Percentiles rank a stretch among this genome's conserved stretches.
These are phyloP conservation scores for Seiridium unicorne DNA, from an alignment of 2,329 filamentous ascomycete genomes.

Conservation along the genomic window DNA sequence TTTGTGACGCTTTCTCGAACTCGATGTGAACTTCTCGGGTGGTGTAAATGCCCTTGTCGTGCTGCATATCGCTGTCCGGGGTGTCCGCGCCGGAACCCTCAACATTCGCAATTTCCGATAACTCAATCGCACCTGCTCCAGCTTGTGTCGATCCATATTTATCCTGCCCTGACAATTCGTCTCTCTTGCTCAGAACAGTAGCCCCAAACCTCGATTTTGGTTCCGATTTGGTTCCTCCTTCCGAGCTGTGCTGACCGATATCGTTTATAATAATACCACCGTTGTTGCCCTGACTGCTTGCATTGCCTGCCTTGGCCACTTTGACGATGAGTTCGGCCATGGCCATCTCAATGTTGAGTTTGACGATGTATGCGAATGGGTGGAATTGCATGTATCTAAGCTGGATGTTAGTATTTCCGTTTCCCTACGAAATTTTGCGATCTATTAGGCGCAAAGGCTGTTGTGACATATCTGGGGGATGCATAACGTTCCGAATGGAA, in stretches of 20 bases:
- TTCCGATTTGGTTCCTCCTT: not conserved
- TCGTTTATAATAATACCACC: not conserved
- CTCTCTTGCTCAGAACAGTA: too few species aligned
- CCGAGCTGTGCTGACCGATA: not conserved
- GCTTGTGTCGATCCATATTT: too few species aligned
- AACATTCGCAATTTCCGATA: not conserved
- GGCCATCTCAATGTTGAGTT: constrained; percentile 52
- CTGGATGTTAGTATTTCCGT: constrained; percentile 19
- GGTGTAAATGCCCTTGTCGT: not conserved
- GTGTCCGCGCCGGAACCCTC: too few species aligned
- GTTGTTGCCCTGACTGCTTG: not conserved
- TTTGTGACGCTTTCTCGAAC: not conserved
- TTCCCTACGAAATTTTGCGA: too few species aligned
- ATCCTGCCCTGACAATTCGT: too few species aligned
- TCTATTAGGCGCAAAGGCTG: too few species aligned
- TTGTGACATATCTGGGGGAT: too few species aligned
- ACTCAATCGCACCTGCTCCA: not conserved
- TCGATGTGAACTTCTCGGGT: not conserved
- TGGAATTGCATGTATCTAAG: constrained; percentile 50
- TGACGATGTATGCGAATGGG: constrained; percentile 50
- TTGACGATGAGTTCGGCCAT: constrained; percentile 51
- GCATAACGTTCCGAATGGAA: not conserved
- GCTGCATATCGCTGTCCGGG: not conserved
- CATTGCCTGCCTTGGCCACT: constrained; percentile 16
- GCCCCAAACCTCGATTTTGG: too few species aligned